Evolutionary conservation across 768 basidiomycete species (phyloP).

Genomic region (Boletus rubroflammeus): DNA sequence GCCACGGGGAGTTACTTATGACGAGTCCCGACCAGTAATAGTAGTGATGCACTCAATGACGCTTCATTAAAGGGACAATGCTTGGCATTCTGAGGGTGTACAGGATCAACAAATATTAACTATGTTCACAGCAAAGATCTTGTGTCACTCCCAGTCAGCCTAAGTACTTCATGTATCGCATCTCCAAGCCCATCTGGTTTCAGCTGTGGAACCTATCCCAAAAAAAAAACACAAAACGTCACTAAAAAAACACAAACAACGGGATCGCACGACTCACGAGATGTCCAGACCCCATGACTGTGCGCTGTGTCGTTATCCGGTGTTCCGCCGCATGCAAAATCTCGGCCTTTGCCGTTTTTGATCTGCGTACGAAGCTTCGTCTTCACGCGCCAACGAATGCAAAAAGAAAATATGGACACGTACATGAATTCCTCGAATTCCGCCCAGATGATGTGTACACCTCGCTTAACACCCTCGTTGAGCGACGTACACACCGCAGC

Average conservation of each 20-base stretch:
- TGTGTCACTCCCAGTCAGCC: constrained; percentile 3
- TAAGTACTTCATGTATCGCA: constrained; percentile 24
- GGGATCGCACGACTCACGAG: constrained; percentile 15
- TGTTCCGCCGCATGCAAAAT: constrained; percentile 28
- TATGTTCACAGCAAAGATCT: constrained; percentile 18
- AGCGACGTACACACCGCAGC: constrained; percentile 16
- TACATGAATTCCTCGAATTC: constrained; percentile 31
- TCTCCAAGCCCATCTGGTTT: constrained; percentile 29
- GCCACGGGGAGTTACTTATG: background rate
- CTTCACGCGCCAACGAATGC: background rate
- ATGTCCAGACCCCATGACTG: constrained; percentile 28
- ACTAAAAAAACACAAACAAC: background rate
- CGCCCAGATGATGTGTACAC: constrained; percentile 30
- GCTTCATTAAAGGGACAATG: background rate
- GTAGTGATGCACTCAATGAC: background rate
- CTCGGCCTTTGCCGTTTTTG: constrained; percentile 23
- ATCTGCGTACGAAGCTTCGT: constrained; percentile 9
- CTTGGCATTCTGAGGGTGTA: background rate
- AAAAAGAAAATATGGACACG: background rate
- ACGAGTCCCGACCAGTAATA: background rate
- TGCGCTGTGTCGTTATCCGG: constrained; percentile 18
- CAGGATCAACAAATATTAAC: background rate
- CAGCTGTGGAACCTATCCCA: constrained; percentile 25
- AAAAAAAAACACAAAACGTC: background rate
- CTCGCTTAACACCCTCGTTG: constrained; percentile 5